Evolutionary conservation across 1,284 basidiomycete genomes (phyloP), one percentile per base, ranked within the genome.

Genomic region (Fomitopsis palustris): DNA sequence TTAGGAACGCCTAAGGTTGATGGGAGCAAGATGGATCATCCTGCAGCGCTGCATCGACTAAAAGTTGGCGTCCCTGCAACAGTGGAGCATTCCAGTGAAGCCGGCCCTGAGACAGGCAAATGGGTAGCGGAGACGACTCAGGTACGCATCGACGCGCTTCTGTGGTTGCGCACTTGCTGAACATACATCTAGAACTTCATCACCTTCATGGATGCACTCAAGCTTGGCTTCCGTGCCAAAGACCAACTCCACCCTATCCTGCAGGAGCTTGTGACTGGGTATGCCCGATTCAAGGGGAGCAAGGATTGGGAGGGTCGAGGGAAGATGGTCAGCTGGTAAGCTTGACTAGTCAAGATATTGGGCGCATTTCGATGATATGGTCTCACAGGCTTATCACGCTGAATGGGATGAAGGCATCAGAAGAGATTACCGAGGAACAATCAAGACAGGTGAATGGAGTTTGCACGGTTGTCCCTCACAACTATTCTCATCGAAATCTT

Each of bases 101-200:
- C 80, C 45, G 91, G 82, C 54, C 88, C 89, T 4, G 95, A 98
- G 74, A 93, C 93, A 0, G 93, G 93, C 31, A 96, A 98, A 75
- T 95, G 93, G 88, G 95, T 99, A n/a, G 96, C 96, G 4, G 95
- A 98, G 74, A 98, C 96, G 4, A 99, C 97, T 0, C 94, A 97
- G 81, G 94, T 92, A 58, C 61, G 78, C 27, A 10, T 39, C 39
- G 19, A 8, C 21, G 7, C 27, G n/a, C 21, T 3, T 25, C 17
- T 21, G 10, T 21, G 19, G 1, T 41, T 27, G 19, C 16, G 25
- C 21, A 16, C 29, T 16, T 4, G 41, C 38, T 42, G 4, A 52
- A 42, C n/a, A 47, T 47, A 9, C 16, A 56, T 2, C 53, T 66
- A 96, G 92, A 92, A 87, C 70, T 99, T 98, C 67, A 99, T 99